Conservation (phyloP, 2,329 filamentous ascomycete species). For the Exutisphaerella laricina region DNA sequence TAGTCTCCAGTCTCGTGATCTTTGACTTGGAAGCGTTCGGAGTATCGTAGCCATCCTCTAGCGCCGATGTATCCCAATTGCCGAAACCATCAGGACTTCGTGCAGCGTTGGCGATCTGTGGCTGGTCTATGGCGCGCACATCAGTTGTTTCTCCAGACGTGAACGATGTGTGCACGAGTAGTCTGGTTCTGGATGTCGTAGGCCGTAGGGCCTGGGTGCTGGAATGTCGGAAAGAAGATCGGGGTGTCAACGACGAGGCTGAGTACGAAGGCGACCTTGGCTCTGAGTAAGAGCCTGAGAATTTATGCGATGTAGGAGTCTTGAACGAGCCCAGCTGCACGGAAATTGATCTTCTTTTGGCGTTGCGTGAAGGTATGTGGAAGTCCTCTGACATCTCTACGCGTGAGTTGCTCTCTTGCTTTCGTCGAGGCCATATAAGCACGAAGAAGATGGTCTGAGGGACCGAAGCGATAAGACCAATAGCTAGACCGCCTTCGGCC, state of each 20-base stretch:
- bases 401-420: background rate
- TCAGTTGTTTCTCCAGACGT: slow-evolving; percentile 38
- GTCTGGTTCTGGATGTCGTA: slow-evolving; percentile 19
- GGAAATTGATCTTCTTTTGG: slow-evolving; percentile 16
- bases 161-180: slow-evolving; percentile 49
- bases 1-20: slow-evolving; percentile 59
- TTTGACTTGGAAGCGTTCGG: slow-evolving; percentile 45
- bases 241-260: slow-evolving; percentile 16
- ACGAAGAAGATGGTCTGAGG: slow-evolving; percentile 24
- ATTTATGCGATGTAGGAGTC: slow-evolving; percentile 20
- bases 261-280: slow-evolving; percentile 21
- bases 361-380: slow-evolving; percentile 12
- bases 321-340: slow-evolving; percentile 23
- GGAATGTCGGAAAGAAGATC: slow-evolving; percentile 25
- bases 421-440: slow-evolving; percentile 18
- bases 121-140: slow-evolving; percentile 26
- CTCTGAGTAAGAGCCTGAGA: slow-evolving; percentile 16
- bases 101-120: slow-evolving; percentile 30
- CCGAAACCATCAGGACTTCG: slow-evolving; percentile 59
- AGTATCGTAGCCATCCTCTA: slow-evolving; percentile 57
- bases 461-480: slow-evolving; percentile 24
- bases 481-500: slow-evolving; percentile 25
- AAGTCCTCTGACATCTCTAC: slow-evolving; percentile 7
- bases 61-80: slow-evolving; percentile 66
- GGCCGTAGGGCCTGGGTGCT: slow-evolving; percentile 3